Base-by-base conservation (phyloP, 768 basidiomycete species). In the Suillus hirtellus region DNA sequence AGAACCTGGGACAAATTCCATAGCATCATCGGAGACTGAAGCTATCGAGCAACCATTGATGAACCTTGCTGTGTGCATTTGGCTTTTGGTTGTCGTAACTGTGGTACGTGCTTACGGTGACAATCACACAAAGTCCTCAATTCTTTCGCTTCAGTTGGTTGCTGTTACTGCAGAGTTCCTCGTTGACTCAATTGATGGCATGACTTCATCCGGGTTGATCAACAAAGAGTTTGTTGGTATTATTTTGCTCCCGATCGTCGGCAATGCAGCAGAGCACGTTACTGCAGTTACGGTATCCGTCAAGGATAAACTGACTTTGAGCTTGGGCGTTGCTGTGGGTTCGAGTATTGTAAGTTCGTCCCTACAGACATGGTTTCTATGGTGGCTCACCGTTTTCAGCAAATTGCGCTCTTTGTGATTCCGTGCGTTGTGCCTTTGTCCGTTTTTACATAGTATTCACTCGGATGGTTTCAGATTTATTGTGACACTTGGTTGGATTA, bases 281-380 rank as follows among this genome's bases (percentile, higher is more conserved):
- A 97, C 94, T 2, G 95, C 95, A 17, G 93, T 97, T 37, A 89
- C 89, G 1, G 95, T 95, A 7, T 92, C 95, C 0, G 89, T 93
- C 63, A 96, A 96, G 76, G 86, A 89, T 75, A 94, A 96, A 73
- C 78, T 97, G 21, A 92, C 92, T 53, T 82, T 97, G 7, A 92
- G 91, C 70, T 80, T 97, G 61, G 88, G 90, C 35, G 92, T 96
- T n/a, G 92, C 95, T 19, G 91, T 94, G 15, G 92, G 94, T 55
- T 90, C 89, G 2, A 89, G 89, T 67, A 89, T 92, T 47, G 90
- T 92, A 70, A 72, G 88, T 81, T 44, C 24, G 8, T 5, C 19
- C 56, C 63, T 42, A 24, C 37, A 15, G 46, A 19, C 19, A 15
- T 8, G 0, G 11, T 7, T 1, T 53, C 2, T 8, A 34, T 4